Percentiles rank a stretch among this genome's conserved stretches.
phyloP scores from a whole-genome alignment of 768 basidiomycete genomes.

The Podaxis rugospora region DNA sequence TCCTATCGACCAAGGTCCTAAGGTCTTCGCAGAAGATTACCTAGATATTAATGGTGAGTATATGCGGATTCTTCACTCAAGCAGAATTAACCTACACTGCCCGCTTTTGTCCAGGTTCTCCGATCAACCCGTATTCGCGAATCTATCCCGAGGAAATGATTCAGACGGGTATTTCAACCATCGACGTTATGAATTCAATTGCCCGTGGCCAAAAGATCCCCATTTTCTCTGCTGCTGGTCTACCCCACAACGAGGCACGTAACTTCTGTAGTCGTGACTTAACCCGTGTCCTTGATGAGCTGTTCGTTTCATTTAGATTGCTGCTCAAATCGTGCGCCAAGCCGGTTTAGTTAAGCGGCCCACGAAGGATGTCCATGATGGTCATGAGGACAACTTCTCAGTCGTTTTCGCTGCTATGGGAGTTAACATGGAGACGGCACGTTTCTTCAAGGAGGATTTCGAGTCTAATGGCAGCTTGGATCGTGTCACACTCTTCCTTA shows the following conservation, averaged over 20 bases:
- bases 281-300: conserved; percentile 2
- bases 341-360: conserved; percentile 96
- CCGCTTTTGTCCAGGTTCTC: conserved; percentile 59
- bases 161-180: conserved; percentile 98
- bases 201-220: conserved; percentile 99
- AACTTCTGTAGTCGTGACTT: neutral
- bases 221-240: conserved; percentile 97
- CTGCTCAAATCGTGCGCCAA: conserved; percentile 99
- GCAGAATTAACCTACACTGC: neutral
- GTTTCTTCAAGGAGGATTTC: conserved; percentile 99
- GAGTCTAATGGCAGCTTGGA: conserved; percentile 98
- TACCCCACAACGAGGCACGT: conserved; percentile 95
- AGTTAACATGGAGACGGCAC: conserved; percentile 99
- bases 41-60: conserved; percentile 94
- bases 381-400: conserved; percentile 99
- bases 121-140: conserved; percentile 96
- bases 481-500: conserved; percentile 96
- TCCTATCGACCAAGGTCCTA: conserved; percentile 97
- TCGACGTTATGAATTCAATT: conserved; percentile 97
- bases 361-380: conserved; percentile 96
- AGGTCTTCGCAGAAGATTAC: conserved; percentile 99
- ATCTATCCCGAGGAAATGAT: conserved; percentile 99
- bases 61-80: conserved; percentile 6
- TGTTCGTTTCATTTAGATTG: conserved; percentile 57
- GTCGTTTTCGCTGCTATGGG: conserved; percentile 99